phyloP scores from a whole-genome alignment of 768 basidiomycete genomes.

The Strobilomyces echinocephalus region DNA sequence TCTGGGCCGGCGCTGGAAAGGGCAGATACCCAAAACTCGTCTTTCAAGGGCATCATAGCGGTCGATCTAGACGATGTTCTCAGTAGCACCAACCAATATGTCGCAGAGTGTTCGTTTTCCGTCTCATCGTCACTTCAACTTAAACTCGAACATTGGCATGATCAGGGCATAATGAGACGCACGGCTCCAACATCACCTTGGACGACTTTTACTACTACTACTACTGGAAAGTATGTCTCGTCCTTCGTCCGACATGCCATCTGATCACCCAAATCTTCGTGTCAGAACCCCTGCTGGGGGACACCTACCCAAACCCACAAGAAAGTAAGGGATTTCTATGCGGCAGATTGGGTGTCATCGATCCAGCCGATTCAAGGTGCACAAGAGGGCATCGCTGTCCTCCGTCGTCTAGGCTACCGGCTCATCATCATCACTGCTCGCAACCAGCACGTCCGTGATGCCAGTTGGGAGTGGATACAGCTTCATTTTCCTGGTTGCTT shows the following conservation, averaged over 20 bases:
- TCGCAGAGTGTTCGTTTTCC: conserved; percentile 46
- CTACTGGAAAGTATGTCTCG: conserved; percentile 60
- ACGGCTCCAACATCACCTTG: conserved; percentile 50
- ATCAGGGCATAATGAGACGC: conserved; percentile 62
- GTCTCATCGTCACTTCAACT: background rate
- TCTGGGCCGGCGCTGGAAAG: background rate
- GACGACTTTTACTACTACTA: conserved; percentile 68
- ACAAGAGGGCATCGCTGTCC: conserved; percentile 47
- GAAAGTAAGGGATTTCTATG: conserved; percentile 59
- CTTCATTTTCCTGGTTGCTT: conserved; percentile 62
- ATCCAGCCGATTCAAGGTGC: conserved; percentile 59
- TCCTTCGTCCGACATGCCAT: background rate
- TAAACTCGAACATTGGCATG: background rate
- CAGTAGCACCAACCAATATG: conserved; percentile 52
- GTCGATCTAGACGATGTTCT: conserved; percentile 69
- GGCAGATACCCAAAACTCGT: background rate
- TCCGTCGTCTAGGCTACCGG: conserved; percentile 61
- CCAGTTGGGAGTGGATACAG: conserved; percentile 65
- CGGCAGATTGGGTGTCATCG: conserved; percentile 42
- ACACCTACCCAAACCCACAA: conserved; percentile 48
- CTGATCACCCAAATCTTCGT: background rate
- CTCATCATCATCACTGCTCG: conserved; percentile 78
- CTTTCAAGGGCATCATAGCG: conserved; percentile 44
- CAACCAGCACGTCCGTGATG: conserved; percentile 45
- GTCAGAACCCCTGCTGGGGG: conserved; percentile 57